Conservation (phyloP, 1,139 yeast species). For the Arxiozyma slooffiae region DNA sequence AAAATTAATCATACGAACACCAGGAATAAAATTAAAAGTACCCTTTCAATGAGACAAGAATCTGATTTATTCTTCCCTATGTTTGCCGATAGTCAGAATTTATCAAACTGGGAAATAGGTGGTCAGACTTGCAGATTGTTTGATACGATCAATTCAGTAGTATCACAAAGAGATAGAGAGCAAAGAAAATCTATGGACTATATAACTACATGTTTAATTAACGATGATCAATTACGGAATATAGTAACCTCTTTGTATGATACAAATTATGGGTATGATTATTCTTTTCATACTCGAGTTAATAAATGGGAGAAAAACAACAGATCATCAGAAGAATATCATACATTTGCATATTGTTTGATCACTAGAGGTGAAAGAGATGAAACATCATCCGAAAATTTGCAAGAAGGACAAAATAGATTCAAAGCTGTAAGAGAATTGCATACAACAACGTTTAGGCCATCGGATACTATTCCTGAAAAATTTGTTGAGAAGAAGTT, state of each 20-base stretch:
- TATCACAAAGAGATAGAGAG: conserved; percentile 11
- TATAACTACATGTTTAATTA: conserved; percentile 14
- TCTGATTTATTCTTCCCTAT: conserved; percentile 27
- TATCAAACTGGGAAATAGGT: conserved; percentile 25
- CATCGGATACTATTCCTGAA: conserved; percentile 33
- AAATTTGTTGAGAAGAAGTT: conserved; percentile 12
- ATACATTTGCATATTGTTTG: conserved; percentile 30
- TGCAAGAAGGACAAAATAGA: neutral
- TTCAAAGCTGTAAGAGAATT: conserved; percentile 4
- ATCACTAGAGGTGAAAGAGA: conserved; percentile 26
- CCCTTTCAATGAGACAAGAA: conserved; percentile 19
- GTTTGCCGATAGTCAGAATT: conserved; percentile 10
- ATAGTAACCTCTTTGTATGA: conserved; percentile 18
- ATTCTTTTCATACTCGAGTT: conserved; percentile 18
- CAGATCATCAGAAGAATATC: conserved; percentile 5
- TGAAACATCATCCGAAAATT: neutral
- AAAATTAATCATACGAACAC: conserved; percentile 6
- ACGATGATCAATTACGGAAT: conserved; percentile 18
- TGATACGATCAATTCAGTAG: conserved; percentile 20
- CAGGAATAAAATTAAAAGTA: conserved; percentile 22
- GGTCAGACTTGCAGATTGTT: conserved; percentile 18
- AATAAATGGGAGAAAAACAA: conserved; percentile 9
- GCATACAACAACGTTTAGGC: conserved; percentile 19
- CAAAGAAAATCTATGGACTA: conserved; percentile 17
- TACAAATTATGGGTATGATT: conserved; percentile 7